Evolutionary conservation across 75 land plant species (phyloP).

Genomic region (Pinus albicaulis): DNA sequence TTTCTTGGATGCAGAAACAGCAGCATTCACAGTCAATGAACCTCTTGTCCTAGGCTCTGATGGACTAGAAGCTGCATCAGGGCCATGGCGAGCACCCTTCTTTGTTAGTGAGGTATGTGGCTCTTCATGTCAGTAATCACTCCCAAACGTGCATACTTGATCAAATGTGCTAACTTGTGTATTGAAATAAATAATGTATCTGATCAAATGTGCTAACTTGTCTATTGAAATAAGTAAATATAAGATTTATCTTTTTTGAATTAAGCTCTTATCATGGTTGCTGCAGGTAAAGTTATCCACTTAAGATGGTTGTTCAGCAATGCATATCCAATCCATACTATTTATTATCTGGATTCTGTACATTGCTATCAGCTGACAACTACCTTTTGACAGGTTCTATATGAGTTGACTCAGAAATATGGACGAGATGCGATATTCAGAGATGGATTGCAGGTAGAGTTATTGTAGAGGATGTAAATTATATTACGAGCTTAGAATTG

Average conservation of each 20-base stretch:
- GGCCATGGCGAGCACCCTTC: constrained; percentile 46
- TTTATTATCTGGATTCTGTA: not conserved
- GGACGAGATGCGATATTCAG: constrained; percentile 29
- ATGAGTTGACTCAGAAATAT: constrained; percentile 41
- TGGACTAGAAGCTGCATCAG: constrained; percentile 19
- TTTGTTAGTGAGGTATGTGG: constrained; percentile 51
- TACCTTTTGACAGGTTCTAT: constrained; percentile 27
- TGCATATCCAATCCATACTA: not conserved
- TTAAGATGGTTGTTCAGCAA: not conserved
- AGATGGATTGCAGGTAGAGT: constrained; percentile 33
- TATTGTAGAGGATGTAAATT: not conserved
- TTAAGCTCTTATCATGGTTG: too few relatives aligned
- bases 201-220: not conserved
- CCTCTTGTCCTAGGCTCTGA: constrained; percentile 24
- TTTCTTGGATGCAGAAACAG: constrained; percentile 45
- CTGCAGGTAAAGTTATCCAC: too few relatives aligned
- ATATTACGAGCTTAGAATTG: not conserved
- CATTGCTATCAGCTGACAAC: too few relatives aligned
- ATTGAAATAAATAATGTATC: not conserved
- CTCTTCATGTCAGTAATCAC: not conserved
- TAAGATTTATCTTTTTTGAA: too few relatives aligned
- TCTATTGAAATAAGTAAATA: not conserved
- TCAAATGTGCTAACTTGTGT: not conserved
- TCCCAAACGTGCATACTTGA: not conserved
- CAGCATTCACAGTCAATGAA: constrained; percentile 22